Conservation (phyloP, 2,329 filamentous ascomycete genomes). For the Blastomyces gilchristii region DNA sequence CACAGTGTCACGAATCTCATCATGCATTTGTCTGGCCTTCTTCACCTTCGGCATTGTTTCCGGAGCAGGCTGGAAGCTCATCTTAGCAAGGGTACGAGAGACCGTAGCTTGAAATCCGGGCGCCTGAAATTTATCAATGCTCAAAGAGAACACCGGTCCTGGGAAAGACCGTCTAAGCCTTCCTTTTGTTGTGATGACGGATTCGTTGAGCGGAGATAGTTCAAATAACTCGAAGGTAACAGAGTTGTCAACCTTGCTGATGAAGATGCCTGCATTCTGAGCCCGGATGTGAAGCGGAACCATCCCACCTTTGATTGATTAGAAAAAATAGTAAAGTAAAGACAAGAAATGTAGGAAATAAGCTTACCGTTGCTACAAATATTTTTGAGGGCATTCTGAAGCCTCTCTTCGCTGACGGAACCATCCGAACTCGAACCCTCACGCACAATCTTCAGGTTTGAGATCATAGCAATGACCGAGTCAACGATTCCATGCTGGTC, state of each 20-base stretch:
- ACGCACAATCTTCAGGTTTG: constrained; percentile 9
- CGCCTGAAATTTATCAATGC: constrained; percentile 17
- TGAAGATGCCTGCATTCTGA: constrained; percentile 41
- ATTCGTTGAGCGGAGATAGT: constrained; percentile 32
- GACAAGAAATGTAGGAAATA: background rate
- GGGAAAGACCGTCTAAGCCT: constrained; percentile 40
- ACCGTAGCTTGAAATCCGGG: constrained; percentile 21
- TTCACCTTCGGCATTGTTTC: constrained; percentile 26
- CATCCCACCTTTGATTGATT: constrained; percentile 16
- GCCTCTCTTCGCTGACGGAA: background rate
- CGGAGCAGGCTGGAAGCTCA: constrained; percentile 28
- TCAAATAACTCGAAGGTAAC: constrained; percentile 38
- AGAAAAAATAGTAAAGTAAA: background rate
- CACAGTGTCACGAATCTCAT: constrained; percentile 41
- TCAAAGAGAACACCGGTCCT: constrained; percentile 29
- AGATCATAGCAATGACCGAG: constrained; percentile 13
- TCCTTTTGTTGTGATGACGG: constrained; percentile 30
- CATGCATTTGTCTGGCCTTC: constrained; percentile 31
- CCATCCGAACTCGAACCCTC: constrained; percentile 7
- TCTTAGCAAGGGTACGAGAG: constrained; percentile 24
- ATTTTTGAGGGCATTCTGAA: constrained; percentile 7
- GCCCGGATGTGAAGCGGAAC: constrained; percentile 34
- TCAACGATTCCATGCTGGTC: constrained; percentile 7
- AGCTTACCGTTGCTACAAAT: constrained; percentile 9
- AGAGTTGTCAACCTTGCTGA: constrained; percentile 21